Evolutionary conservation across 768 basidiomycete species (phyloP), one percentile per base, ranked within the genome.

Genomic region (Hypholoma sublateritium): DNA sequence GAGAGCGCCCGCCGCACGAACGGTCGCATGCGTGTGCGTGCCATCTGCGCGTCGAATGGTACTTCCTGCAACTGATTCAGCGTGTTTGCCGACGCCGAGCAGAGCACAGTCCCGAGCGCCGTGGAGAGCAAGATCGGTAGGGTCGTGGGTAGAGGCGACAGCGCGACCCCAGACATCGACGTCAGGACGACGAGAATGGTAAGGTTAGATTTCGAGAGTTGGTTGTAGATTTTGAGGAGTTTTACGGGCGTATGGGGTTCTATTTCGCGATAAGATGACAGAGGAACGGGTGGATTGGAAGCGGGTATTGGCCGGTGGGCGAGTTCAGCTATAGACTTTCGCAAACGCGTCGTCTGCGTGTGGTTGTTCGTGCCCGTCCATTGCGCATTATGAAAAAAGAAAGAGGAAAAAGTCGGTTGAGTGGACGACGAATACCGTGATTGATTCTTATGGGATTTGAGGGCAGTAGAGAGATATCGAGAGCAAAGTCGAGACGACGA

Each of bases 41-140:
- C 81, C 88, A 98, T 98, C 69, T 99, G 96, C 0, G 97, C 95
- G 66, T 99, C 96, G 61, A 94, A 91, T 0, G 96, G 97, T 6
- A 92, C 79, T 73, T 99, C 97, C 67, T 95, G 89, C 4, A 98
- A 75, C 70, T 99, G 94, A 73, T 99, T 99, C 64, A 97, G 78
- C 1, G 96, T 82, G 68, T 98, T 98, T 24, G 97, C 97, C 0
- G 95, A 91, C 3, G 94, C 92, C 5, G 90, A 88, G 69, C 95
- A 97, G 42, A 99, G 80, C 0, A 88, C 85, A 0, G 95, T 98
- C 36, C 97, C 97, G 21, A 89, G 67, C 0, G 95, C 93, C 0
- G 95, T 91, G 16, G 90, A 85, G 3, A 98, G 78, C 8, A 99
- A 79, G 14, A 93, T 82, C 1, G 94, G 91, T 0, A 98, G 75